phyloP scores from a whole-genome alignment of 139 green algal species.

The Haematococcus lacustris region DNA sequence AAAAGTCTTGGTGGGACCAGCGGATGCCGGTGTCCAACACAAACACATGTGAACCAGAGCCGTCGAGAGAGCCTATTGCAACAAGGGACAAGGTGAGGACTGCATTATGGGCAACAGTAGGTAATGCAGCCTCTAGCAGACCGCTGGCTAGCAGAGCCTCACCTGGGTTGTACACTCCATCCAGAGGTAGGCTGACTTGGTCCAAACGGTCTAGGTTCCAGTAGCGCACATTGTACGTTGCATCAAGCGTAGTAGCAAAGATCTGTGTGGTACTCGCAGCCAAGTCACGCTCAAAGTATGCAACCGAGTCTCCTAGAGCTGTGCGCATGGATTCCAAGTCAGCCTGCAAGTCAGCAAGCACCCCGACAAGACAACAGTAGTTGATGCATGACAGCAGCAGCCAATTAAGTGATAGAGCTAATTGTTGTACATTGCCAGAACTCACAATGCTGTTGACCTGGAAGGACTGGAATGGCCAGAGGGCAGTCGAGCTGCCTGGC shows the following conservation, averaged over 20 bases:
- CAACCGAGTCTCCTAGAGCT: slow-evolving; percentile 15
- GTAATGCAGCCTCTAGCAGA: too few relatives aligned
- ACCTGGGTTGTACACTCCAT: slow-evolving; percentile 25
- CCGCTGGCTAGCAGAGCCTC: too few relatives aligned
- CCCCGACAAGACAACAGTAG: too few relatives aligned
- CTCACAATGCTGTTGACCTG: too few relatives aligned
- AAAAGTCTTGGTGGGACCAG: slow-evolving; percentile 26
- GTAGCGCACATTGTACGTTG: slow-evolving; percentile 1
- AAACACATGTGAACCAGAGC: slow-evolving; percentile 24
- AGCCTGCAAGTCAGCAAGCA: too few relatives aligned
- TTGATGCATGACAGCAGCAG: too few relatives aligned
- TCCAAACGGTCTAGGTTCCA: slow-evolving; percentile 57
- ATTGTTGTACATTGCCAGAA: too few relatives aligned
- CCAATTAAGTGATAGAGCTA: too few relatives aligned
- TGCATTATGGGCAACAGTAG: too few relatives aligned
- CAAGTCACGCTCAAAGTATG: slow-evolving; percentile 47
- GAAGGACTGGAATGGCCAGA: too few relatives aligned
- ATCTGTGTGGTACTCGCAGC: slow-evolving; percentile 9
- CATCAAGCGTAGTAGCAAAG: not conserved
- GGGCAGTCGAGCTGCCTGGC: too few relatives aligned
- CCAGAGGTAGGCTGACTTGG: slow-evolving; percentile 28
- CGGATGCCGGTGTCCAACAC: slow-evolving; percentile 27
- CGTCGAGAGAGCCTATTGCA: slow-evolving; percentile 27
- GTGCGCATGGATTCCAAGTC: slow-evolving; percentile 40
- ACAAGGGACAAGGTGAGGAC: too few relatives aligned